Conservation (phyloP, 352 stramenopile genomes). For the Discostella stelligera region DNA sequence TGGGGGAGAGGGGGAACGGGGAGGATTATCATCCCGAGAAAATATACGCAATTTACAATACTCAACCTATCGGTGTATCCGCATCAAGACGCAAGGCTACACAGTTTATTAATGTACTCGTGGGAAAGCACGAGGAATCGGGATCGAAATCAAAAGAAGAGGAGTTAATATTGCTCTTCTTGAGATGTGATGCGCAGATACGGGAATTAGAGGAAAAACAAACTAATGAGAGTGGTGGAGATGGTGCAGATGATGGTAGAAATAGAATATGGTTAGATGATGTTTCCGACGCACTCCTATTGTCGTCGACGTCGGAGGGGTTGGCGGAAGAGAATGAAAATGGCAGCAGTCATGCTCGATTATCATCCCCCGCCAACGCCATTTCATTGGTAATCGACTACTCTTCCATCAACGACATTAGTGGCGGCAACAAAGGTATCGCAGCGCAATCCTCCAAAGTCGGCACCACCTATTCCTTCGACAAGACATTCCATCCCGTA, state of each 20-base stretch:
- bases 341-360: conserved; percentile 5
- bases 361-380: conserved; percentile 67
- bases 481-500: conserved; percentile 41
- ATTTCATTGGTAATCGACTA: conserved; percentile 58
- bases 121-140: conserved; percentile 56
- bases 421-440: not conserved
- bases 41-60: conserved; percentile 60
- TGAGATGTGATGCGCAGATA: conserved; percentile 53
- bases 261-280: conserved; percentile 55
- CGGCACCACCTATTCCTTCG: conserved; percentile 44
- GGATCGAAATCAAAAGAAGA: conserved; percentile 65
- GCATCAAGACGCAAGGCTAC: conserved; percentile 50
- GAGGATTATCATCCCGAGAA: conserved; percentile 54
- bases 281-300: conserved; percentile 62
- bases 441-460: conserved; percentile 11
- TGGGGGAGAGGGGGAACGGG: conserved; percentile 22
- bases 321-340: not conserved
- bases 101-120: conserved; percentile 65
- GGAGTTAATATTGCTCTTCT: conserved; percentile 67
- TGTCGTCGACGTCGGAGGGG: conserved; percentile 35
- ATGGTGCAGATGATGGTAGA: not conserved
- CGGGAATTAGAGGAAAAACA: conserved; percentile 11
- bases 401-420: conserved; percentile 20
- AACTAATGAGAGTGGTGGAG: not conserved
- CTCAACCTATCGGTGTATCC: conserved; percentile 31